phyloP scores from a whole-genome alignment of 2,329 filamentous ascomycete genomes.

The Cryoendolithus antarcticus region DNA sequence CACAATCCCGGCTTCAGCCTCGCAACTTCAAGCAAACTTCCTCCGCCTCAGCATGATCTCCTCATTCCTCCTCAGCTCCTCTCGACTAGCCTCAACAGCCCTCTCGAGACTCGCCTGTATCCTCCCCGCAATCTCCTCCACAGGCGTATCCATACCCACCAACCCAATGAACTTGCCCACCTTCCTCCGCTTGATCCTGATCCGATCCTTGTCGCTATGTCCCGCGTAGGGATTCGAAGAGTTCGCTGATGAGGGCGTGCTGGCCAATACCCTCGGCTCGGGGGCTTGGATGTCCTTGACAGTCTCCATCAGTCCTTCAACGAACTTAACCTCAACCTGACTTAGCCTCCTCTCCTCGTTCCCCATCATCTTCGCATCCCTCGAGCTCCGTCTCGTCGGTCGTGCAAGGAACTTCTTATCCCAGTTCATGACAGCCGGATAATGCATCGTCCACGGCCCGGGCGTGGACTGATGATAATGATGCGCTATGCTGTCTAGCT shows the following conservation, averaged over 20 bases:
- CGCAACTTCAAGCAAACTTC: constrained; percentile 14
- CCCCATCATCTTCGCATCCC: not conserved
- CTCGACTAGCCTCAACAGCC: constrained; percentile 17
- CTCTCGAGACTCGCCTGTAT: constrained; percentile 24
- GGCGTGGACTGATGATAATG: constrained; percentile 62
- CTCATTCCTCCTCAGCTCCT: constrained; percentile 22
- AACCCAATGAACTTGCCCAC: constrained; percentile 65
- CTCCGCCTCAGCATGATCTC: constrained; percentile 20
- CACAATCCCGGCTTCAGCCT: not conserved
- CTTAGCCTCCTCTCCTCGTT: not conserved
- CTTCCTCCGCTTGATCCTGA: constrained; percentile 51
- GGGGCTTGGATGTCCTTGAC: constrained; percentile 26
- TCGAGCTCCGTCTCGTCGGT: not conserved
- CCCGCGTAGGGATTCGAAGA: constrained; percentile 14
- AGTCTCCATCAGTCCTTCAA: constrained; percentile 17
- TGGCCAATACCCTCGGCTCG: not conserved
- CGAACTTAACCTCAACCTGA: not conserved
- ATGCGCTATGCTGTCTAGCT: constrained; percentile 57
- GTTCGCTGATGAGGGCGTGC: not conserved
- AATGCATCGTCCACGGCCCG: constrained; percentile 42
- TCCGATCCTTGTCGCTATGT: constrained; percentile 26
- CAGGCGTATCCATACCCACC: constrained; percentile 46
- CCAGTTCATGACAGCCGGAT: constrained; percentile 60
- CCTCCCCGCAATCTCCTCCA: constrained; percentile 32
- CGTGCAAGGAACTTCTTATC: constrained; percentile 27